phyloP scores from a whole-genome alignment of 1,284 basidiomycete species.

The Anthracocystis walkeri region DNA sequence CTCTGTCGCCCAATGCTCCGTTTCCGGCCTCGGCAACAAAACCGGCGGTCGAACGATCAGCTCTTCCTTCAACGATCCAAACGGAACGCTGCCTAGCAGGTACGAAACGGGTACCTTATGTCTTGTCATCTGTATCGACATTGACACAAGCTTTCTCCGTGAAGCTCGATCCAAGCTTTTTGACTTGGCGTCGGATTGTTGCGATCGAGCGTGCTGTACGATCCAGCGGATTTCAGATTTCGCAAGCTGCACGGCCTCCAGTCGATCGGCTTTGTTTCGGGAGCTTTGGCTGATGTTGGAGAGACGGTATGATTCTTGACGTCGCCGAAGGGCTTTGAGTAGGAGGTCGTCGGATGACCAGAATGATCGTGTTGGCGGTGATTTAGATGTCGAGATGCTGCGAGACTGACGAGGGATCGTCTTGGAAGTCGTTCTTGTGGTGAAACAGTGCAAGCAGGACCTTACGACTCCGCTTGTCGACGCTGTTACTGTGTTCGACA shows the following conservation, averaged over 20 bases:
- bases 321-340: constrained; percentile 17
- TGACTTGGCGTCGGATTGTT: neutral
- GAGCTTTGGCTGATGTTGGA: neutral
- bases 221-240: constrained; percentile 39
- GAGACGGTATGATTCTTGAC: constrained; percentile 35
- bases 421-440: neutral
- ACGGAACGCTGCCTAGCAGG: constrained; percentile 36
- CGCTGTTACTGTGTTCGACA: neutral
- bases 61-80: constrained; percentile 26
- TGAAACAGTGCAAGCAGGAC: neutral
- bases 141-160: constrained; percentile 21
- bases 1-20: constrained; percentile 40
- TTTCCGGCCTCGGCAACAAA: constrained; percentile 40
- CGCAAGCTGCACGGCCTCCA: constrained; percentile 28
- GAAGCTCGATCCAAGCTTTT: constrained; percentile 2
- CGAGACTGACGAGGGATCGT: neutral
- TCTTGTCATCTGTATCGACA: constrained; percentile 30
- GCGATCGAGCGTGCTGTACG: constrained; percentile 31
- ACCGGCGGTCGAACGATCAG: constrained; percentile 33
- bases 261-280: constrained; percentile 27
- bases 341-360: constrained; percentile 27
- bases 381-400: neutral
- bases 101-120: constrained; percentile 32
- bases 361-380: neutral
- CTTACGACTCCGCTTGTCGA: neutral